These are phyloP conservation scores for Penicillium sclerotigenum DNA, from an alignment of 2,329 filamentous ascomycete species.

Conservation along the genomic window DNA sequence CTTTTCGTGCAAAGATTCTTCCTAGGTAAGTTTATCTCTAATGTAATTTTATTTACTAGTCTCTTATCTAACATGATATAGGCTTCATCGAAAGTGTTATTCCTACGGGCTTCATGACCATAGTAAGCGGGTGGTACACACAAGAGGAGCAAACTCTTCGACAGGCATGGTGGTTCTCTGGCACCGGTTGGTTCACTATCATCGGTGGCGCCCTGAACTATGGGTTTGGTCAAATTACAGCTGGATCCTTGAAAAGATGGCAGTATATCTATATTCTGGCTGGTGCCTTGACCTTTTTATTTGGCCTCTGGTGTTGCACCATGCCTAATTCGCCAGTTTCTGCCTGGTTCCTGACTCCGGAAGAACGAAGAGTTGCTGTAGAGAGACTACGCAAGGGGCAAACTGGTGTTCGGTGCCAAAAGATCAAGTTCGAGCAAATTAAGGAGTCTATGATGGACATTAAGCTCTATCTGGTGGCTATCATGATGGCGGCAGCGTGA, in stretches of 20 bases:
- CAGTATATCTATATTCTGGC: conserved; percentile 70
- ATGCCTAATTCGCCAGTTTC: conserved; percentile 64
- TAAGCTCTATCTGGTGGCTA: conserved; percentile 61
- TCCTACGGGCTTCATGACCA: conserved; percentile 65
- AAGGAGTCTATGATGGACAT: conserved; percentile 57
- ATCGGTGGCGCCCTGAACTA: conserved; percentile 65
- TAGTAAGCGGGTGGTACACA: conserved; percentile 62
- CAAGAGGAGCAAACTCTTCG: conserved; percentile 62
- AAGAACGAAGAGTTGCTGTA: conserved; percentile 63
- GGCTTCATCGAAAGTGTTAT: conserved; percentile 62
- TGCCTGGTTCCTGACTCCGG: conserved; percentile 65
- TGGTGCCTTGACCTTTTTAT: conserved; percentile 61
- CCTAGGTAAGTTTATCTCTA: conserved; percentile 34
- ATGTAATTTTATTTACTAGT: rapidly evolving
- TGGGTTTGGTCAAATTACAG: conserved; percentile 61
- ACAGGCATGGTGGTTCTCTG: conserved; percentile 66
- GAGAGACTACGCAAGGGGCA: conserved; percentile 62
- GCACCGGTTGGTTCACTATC: conserved; percentile 57
- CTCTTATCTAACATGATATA: conserved; percentile 9
- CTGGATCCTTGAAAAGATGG: conserved; percentile 58
- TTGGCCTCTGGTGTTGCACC: conserved; percentile 62
- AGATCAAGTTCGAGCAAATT: conserved; percentile 59
- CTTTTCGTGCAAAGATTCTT: conserved; percentile 65
- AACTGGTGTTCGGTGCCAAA: conserved; percentile 60
- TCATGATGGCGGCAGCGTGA: conserved; percentile 66